Evolutionary conservation across 495 filamentous ascomycete species (phyloP).

Genomic region (Xylaria flabelliformis): DNA sequence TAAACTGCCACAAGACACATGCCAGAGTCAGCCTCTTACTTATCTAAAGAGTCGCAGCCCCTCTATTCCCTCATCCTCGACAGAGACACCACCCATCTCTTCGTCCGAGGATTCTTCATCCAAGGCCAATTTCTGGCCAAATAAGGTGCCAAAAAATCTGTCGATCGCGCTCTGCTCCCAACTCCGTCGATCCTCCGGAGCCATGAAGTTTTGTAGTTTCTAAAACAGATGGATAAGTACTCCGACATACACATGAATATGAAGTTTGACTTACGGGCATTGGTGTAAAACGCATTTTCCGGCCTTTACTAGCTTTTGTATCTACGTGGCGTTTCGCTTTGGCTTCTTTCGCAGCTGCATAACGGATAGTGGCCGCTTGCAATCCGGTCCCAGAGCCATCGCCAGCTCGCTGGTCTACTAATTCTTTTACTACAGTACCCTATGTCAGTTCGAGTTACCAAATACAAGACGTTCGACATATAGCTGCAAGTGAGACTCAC

Average conservation of each 20-base stretch:
- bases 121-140: slow-evolving; percentile 78
- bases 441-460: slow-evolving; percentile 51
- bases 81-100: slow-evolving; percentile 61
- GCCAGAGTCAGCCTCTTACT: slow-evolving; percentile 26
- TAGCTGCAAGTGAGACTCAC: neutral
- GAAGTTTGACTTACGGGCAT: slow-evolving; percentile 20
- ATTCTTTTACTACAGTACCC: slow-evolving; percentile 68
- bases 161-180: slow-evolving; percentile 83
- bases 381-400: slow-evolving; percentile 55
- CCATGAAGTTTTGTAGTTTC: slow-evolving; percentile 98
- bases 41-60: slow-evolving; percentile 77
- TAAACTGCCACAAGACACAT: neutral
- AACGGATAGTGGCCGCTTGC: slow-evolving; percentile 54
- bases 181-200: slow-evolving; percentile 76
- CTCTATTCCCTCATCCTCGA: slow-evolving; percentile 72
- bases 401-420: slow-evolving; percentile 82
- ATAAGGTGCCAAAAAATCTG: slow-evolving; percentile 86
- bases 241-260: neutral
- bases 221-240: slow-evolving; percentile 50
- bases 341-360: slow-evolving; percentile 76
- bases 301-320: slow-evolving; percentile 91
- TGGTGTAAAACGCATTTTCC: slow-evolving; percentile 78
- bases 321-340: slow-evolving; percentile 85
- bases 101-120: slow-evolving; percentile 70
- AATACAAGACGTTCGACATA: neutral